Percentiles rank a stretch among this genome's conserved stretches.
Evolutionary conservation across 164 flowering plant genomes (phyloP).

Genomic region (Magnolia officinalis): DNA sequence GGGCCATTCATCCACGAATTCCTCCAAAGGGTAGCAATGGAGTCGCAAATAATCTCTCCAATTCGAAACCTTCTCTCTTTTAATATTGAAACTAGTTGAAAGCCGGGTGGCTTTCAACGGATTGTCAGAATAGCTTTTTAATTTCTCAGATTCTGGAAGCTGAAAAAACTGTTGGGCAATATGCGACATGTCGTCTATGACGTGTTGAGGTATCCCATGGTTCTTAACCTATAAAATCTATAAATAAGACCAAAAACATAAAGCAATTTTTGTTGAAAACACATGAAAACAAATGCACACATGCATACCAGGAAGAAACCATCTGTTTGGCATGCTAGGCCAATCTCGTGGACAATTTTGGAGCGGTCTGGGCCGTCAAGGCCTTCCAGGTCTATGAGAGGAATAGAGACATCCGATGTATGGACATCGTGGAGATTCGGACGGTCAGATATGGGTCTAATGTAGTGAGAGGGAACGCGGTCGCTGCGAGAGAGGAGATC

Average conservation of each 20-base stretch:
- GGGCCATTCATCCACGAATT: constrained; percentile 54
- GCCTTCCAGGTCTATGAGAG: constrained; percentile 39
- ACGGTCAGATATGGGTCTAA: constrained; percentile 49
- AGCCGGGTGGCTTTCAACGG: constrained; percentile 44
- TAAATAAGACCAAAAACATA: neutral
- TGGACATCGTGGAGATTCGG: constrained; percentile 30
- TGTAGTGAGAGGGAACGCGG: constrained; percentile 35
- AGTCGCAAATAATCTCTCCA: constrained; percentile 75
- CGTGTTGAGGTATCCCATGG: constrained; percentile 49
- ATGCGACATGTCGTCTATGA: constrained; percentile 32
- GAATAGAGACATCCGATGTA: constrained; percentile 27
- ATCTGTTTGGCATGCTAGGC: constrained; percentile 36
- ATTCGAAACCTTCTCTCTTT: constrained; percentile 48
- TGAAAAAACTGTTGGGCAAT: constrained; percentile 46
- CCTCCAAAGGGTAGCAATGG: constrained; percentile 62
- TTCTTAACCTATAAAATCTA: constrained; percentile 39
- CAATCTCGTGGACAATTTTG: constrained; percentile 26
- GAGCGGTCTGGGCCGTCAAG: constrained; percentile 31
- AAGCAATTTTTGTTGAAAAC: neutral
- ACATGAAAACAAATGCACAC: neutral
- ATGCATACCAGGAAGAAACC: constrained; percentile 49
- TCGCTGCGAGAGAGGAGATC: constrained; percentile 21
- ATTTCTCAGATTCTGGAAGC: constrained; percentile 51
- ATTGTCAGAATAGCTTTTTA: constrained; percentile 56
- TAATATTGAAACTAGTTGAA: constrained; percentile 63